A percentile compares a stretch with the other conserved stretches of the same genome.
phyloP scores from a whole-genome alignment of 768 basidiomycete species.

The Xerocomus brunneocitrinus region DNA sequence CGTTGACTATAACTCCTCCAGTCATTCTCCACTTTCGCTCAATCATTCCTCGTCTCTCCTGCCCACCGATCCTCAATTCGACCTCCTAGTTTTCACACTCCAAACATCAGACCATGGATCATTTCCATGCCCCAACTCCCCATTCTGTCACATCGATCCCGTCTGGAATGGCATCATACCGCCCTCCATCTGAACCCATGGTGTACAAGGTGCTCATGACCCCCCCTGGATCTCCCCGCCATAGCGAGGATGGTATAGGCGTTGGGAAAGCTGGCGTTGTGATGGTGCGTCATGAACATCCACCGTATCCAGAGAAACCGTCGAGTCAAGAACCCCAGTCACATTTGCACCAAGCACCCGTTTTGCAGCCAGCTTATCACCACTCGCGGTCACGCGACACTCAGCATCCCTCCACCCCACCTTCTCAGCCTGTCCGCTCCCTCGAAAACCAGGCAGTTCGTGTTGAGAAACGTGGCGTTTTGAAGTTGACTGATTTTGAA shows the following conservation, averaged over 20 bases:
- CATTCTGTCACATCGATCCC: conserved; percentile 10
- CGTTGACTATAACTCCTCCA: conserved; percentile 7
- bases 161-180: conserved; percentile 17
- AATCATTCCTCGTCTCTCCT: neutral
- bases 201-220: conserved; percentile 61
- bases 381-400: conserved; percentile 8
- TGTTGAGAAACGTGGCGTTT: conserved; percentile 48
- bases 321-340: conserved; percentile 7
- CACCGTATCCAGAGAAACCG: conserved; percentile 7
- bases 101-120: conserved; percentile 21
- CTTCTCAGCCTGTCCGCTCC: conserved; percentile 44
- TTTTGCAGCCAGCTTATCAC: conserved; percentile 7
- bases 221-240: conserved; percentile 61
- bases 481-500: conserved; percentile 75
- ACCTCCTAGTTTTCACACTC: neutral
- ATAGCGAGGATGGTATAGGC: conserved; percentile 37
- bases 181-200: conserved; percentile 40
- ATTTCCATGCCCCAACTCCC: conserved; percentile 20
- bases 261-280: conserved; percentile 8
- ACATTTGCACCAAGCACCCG: conserved; percentile 2
- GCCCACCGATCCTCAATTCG: neutral
- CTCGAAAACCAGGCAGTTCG: conserved; percentile 71
- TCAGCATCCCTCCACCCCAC: conserved; percentile 23
- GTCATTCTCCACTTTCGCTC: conserved; percentile 4
- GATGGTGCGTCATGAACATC: conserved; percentile 13